phyloP scores from a whole-genome alignment of 176 grass and related monocot genomes.

The sorghum (Sorghum bicolor) region DNA sequence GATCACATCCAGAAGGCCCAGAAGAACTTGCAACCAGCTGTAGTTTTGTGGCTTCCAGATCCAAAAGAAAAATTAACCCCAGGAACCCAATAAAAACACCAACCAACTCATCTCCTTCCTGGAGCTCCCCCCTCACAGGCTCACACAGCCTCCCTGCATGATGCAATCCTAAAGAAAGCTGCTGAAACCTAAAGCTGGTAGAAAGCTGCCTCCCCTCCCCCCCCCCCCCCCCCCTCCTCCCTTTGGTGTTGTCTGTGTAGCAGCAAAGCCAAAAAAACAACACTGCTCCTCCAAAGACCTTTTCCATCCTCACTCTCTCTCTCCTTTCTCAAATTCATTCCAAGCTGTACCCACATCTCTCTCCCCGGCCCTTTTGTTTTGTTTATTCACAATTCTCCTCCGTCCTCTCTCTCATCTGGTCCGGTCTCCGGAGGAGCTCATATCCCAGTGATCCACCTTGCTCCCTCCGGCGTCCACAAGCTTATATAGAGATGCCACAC shows the following conservation, averaged over 20 bases:
- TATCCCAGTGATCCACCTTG: slow-evolving; percentile 18
- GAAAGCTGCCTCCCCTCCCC: slow-evolving; percentile 48
- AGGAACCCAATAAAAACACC: slow-evolving; percentile 34
- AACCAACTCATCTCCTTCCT: slow-evolving; percentile 36
- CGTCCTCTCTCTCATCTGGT: slow-evolving; percentile 9
- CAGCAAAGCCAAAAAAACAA: slow-evolving; percentile 47
- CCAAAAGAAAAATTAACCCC: neutral
- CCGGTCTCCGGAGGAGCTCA: neutral
- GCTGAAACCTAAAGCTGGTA: slow-evolving; percentile 66
- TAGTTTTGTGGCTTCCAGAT: neutral
- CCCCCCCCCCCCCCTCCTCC: slow-evolving; percentile 21
- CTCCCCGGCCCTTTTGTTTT: slow-evolving; percentile 7
- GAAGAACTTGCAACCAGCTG: neutral
- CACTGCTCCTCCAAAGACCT: slow-evolving; percentile 39
- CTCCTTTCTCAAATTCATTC: slow-evolving; percentile 11
- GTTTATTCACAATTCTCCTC: slow-evolving; percentile 36
- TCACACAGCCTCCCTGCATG: slow-evolving; percentile 11
- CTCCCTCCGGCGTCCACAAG: neutral
- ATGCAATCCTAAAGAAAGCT: slow-evolving; percentile 70
- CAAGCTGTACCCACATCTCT: slow-evolving; percentile 46
- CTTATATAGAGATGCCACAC: slow-evolving; percentile 38
- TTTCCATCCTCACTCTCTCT: slow-evolving; percentile 36
- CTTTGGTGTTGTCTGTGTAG: slow-evolving; percentile 45
- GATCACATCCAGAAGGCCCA: neutral
- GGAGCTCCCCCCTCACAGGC: neutral